Evolutionary conservation across 129 eudicot species (phyloP).

Genomic region (sunflower (Helianthus annuus)): HanXRQr2.0-SUNRISE NC_035445.2:160313469-160313968

Average conservation of each 20-base stretch:
- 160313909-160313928: conserved; percentile 14
- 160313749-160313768: conserved; percentile 56
- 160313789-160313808: conserved; percentile 85
- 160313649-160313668: conserved; percentile 64
- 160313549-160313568: conserved; percentile 89
- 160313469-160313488: background rate
- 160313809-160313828: conserved; percentile 81
- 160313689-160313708: conserved; percentile 78
- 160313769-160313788: conserved; percentile 42
- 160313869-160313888: conserved; percentile 36
- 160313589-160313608: conserved; percentile 86
- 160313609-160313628: conserved; percentile 77
- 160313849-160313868: conserved; percentile 97
- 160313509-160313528: background rate
- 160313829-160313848: conserved; percentile 95
- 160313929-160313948: conserved; percentile 21
- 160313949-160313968: conserved; percentile 28
- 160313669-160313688: conserved; percentile 53
- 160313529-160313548: conserved; percentile 22
- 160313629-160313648: conserved; percentile 38
- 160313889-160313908: background rate
- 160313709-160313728: conserved; percentile 71
- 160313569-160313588: conserved; percentile 73
- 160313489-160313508: background rate
- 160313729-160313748: conserved; percentile 88